Base-by-base conservation (phyloP, 768 basidiomycete species). In the Cystofilobasidium ferigula region DNA sequence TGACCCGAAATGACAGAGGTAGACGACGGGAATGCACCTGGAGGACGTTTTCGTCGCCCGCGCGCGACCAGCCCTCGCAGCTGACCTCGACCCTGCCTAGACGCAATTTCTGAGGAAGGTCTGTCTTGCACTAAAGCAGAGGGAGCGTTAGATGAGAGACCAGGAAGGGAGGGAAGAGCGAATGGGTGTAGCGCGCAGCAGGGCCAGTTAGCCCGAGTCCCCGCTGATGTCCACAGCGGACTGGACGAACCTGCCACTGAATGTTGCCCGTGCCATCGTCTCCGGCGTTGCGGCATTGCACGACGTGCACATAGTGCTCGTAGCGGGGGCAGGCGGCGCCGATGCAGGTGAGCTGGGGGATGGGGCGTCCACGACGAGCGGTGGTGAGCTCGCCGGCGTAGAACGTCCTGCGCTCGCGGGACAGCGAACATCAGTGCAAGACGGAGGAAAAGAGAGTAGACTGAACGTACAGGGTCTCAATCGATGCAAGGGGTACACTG, bases 11-110 rank as follows among this genome's bases (percentile, higher is more conserved):
- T 42, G 56, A 35, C 42, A 54, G 40, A 48, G 42, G 56, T n/a
- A n/a, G n/a, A n/a, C 60, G 22, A 66, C 36, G 34, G 30, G 59
- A 22, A 54, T 77, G 38, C 42, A 86, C 92, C 91, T 89, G 88
- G 69, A 94, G 75, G 18, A 97, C 88, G 74, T 85, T 83, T 1
- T 83, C 80, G 77, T 97, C 93, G 0, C 88, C 90, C 5, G 89
- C 82, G 36, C 80, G 78, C 43, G 81, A 83, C 86, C 87, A 97
- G 28, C 93, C 93, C 78, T 97, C 93, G 71, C 93, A 97, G 22
- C 84, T 85, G 0, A 97, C 84, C 70, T 88, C 84, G 0, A 94
- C 62, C 35, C 56, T 51, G 20, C 93, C 93, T 63, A 97, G 86
- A 22, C 91, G 82, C 62, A 94, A 74, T 12, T 84, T 78, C 57